Base-by-base conservation (phyloP, 306 rosid species). In the Ochetophila trinervis region DNA sequence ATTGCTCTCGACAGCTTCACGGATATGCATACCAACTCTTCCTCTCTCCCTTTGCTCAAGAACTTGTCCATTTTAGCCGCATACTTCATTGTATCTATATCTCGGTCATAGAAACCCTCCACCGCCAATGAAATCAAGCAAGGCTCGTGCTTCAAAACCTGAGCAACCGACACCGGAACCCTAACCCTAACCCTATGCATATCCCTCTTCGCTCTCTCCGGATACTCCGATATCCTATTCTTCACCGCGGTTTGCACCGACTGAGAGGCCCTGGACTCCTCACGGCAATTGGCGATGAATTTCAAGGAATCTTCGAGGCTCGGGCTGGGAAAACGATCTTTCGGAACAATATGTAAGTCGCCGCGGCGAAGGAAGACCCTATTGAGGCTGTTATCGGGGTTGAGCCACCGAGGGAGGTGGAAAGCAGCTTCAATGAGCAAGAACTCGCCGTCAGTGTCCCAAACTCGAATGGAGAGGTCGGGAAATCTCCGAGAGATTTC, bases 391-490 rank as follows among this genome's bases (percentile, higher is more conserved):
- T 74, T 84, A 15, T 87, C 94, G 0, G 97, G 99, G 74, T 86
- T 84, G 65, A 90, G 80, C 99, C 99, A 93, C n/a, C 96, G 94
- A 18, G 96, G 96, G 67, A 90, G 89, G 74, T 93, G 96, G 68
- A 86, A 88, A 51, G 97, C 99, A 15, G 99, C 91, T 56, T 93
- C 97, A 8, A 93, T 86, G 71, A 93, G 99, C 27, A 93, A 73
- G 70, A 93, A 90, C 82, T 90, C 99, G 45, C 99, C 97, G 69
- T 93, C 97, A 27, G 94, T 77, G 76, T 93, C 99, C 99, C 99
- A 93, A 8, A 86, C 68, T 11, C 90, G 78, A 66, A 90, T 32
- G 22, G 96, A 87, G 73, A 93, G 82, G 37, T 85, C 65, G 4
- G 94, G 85, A 70, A 93, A 87, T 19, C 27, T 52, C 7, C 42